phyloP scores from a whole-genome alignment of 768 basidiomycete genomes.

The Coprinellus micaceus region DNA sequence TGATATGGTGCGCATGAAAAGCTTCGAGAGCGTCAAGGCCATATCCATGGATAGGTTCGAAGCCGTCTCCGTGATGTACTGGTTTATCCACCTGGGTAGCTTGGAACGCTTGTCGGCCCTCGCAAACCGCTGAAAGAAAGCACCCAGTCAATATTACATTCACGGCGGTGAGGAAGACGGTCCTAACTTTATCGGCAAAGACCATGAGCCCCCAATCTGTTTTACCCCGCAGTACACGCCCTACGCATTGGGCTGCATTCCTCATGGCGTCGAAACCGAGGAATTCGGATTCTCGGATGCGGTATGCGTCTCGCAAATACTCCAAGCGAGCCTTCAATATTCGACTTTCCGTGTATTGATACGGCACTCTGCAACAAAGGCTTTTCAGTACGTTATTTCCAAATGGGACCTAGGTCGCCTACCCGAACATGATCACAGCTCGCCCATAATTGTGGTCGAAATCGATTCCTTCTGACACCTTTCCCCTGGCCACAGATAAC shows the following conservation, averaged over 20 bases:
- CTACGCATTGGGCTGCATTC: constrained; percentile 98
- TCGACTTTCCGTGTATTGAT: constrained; percentile 97
- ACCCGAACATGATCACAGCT: constrained; percentile 99
- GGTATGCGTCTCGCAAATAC: constrained; percentile 96
- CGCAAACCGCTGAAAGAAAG: constrained; percentile 70
- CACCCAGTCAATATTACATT: neutral
- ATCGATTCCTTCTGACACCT: constrained; percentile 99
- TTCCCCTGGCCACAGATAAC: constrained; percentile 95
- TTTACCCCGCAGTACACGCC: constrained; percentile 95
- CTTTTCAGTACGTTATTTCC: constrained; percentile 13
- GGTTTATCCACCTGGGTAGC: constrained; percentile 97
- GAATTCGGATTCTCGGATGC: constrained; percentile 97
- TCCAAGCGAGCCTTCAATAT: constrained; percentile 96
- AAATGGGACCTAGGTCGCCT: constrained; percentile 15
- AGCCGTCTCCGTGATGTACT: constrained; percentile 97
- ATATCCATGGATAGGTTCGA: constrained; percentile 98
- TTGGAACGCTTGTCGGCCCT: constrained; percentile 92
- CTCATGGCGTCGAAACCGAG: constrained; percentile 99
- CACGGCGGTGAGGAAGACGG: neutral
- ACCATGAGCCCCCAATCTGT: constrained; percentile 99
- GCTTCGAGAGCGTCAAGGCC: constrained; percentile 89
- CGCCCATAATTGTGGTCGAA: constrained; percentile 99
- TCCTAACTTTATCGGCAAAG: constrained; percentile 92
- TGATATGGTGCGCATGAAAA: constrained; percentile 98
- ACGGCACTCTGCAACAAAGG: constrained; percentile 63